Evolutionary conservation across 805 yeast species (phyloP).

Genomic region (Wickerhamomyces subpelliculosus): DNA sequence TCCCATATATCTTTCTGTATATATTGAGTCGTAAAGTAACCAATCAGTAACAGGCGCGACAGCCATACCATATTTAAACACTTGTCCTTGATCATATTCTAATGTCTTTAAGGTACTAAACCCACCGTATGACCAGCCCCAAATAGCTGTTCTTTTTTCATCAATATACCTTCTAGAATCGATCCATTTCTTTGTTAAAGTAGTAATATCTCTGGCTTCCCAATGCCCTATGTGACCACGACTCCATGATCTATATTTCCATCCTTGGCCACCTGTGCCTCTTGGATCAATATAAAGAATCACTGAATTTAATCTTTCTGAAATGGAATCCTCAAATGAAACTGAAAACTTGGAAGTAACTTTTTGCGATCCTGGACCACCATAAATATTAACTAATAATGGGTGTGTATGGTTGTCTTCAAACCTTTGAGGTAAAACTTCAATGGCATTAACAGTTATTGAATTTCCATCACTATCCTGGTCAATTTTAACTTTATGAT

Average conservation of each 20-base stretch:
- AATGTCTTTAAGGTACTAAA: conserved; percentile 67
- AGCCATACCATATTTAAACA: conserved; percentile 69
- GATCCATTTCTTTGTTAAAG: conserved; percentile 44
- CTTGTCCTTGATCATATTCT: conserved; percentile 55
- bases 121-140: conserved; percentile 93
- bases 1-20: conserved; percentile 74
- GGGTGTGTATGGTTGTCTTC: conserved; percentile 47
- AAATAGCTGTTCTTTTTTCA: conserved; percentile 49
- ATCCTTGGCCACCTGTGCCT: conserved; percentile 77
- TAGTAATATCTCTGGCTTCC: conserved; percentile 67
- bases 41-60: conserved; percentile 86
- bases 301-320: conserved; percentile 51
- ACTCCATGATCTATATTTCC: conserved; percentile 57
- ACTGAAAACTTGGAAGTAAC: conserved; percentile 39
- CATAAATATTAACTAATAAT: conserved; percentile 60
- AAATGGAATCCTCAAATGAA: conserved; percentile 53
- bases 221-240: conserved; percentile 55
- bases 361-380: conserved; percentile 76
- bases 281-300: conserved; percentile 70
- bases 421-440: conserved; percentile 54
- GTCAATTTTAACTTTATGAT: conserved; percentile 15
- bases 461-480: conserved; percentile 13
- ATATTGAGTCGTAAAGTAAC: conserved; percentile 68
- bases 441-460: conserved; percentile 43
- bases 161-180: conserved; percentile 39